Conservation (phyloP, 352 stramenopile genomes). For the Pythium brachiatum region DNA sequence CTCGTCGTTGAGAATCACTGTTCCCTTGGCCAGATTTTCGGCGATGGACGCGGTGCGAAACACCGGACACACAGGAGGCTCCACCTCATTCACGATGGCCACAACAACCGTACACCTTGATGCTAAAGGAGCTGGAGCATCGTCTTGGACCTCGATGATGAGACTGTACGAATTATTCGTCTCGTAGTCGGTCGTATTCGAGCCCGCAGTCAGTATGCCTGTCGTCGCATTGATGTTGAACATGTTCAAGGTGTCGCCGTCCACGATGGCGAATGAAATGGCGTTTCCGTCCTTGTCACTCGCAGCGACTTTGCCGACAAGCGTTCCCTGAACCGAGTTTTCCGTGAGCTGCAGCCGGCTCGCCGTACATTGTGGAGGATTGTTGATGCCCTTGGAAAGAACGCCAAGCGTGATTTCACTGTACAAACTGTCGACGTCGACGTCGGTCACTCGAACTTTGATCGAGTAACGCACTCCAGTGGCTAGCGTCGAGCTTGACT, state of each 20-base stretch:
- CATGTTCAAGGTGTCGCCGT: slow-evolving; percentile 36
- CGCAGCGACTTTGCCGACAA: slow-evolving; percentile 24
- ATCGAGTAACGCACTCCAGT: slow-evolving; percentile 20
- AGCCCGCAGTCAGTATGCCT: slow-evolving; percentile 37
- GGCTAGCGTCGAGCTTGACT: slow-evolving; percentile 8
- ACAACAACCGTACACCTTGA: slow-evolving; percentile 35
- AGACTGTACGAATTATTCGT: slow-evolving; percentile 33
- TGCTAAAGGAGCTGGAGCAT: slow-evolving; percentile 34
- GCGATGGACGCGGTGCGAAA: slow-evolving; percentile 6
- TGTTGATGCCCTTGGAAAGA: slow-evolving; percentile 46
- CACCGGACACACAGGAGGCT: slow-evolving; percentile 22
- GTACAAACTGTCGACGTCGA: slow-evolving; percentile 30
- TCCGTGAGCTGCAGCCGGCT: slow-evolving; percentile 37
- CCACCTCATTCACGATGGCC: slow-evolving; percentile 46
- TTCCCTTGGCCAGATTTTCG: slow-evolving; percentile 27
- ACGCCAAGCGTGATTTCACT: slow-evolving; percentile 42
- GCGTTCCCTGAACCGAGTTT: slow-evolving; percentile 33
- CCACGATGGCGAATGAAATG: slow-evolving; percentile 39
- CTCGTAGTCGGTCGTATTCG: slow-evolving; percentile 48
- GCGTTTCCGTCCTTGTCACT: slow-evolving; percentile 39
- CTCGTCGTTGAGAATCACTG: slow-evolving; percentile 27
- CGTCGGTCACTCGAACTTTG: slow-evolving; percentile 39
- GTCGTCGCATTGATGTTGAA: slow-evolving; percentile 48
- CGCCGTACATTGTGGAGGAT: slow-evolving; percentile 37
- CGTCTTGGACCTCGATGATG: slow-evolving; percentile 41